Base-by-base conservation (phyloP, 352 stramenopile species). In the Peronospora destructor region DNA sequence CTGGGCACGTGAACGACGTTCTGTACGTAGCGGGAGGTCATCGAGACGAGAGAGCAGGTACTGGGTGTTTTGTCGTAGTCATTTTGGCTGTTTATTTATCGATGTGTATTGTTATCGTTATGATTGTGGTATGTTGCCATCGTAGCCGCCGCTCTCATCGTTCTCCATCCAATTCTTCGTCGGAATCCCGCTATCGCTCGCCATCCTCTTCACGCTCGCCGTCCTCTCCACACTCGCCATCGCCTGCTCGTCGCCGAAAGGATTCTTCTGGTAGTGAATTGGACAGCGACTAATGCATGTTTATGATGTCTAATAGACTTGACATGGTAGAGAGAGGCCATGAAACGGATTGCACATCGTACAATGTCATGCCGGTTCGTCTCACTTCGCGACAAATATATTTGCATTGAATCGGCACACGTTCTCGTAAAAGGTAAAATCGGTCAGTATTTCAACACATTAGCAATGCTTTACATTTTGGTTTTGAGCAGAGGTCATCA, bases 401-500 rank as follows among this genome's bases (percentile, higher is more conserved):
- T 21, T 21, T 21, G 19, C 19, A 21, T 21, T 21, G 19, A 21
- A 21, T 21, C 3, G 19, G 19, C 19, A 21, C 19, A 21, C 19
- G 19, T 21, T 21, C 3, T 21, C 19, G 19, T 21, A 21, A 21
- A 21, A 21, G 19, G 19, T 21, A 21, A 3, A 21, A 21, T 21
- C 19, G 19, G 19, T 21, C 19, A 21, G 19, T 21, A 21, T 21
- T 21, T 21, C 19, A 21, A 21, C 19, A 21, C 19, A 21, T 1
- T 21, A 21, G 19, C 19, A 21, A 21, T 21, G 19, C 19, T 21
- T 3, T 21, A 21, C 19, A 21, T 21, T 3, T n/a, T 21, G 19
- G 19, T 21, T 21, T 21, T 21, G 80, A 77, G 32, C 79, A 71
- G 17, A 85, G 61, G 17, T 69, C 73, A n/a, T 73, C 76, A 12